phyloP scores from a whole-genome alignment of 2,329 filamentous ascomycete genomes.

The Botryotinia globosa region DNA sequence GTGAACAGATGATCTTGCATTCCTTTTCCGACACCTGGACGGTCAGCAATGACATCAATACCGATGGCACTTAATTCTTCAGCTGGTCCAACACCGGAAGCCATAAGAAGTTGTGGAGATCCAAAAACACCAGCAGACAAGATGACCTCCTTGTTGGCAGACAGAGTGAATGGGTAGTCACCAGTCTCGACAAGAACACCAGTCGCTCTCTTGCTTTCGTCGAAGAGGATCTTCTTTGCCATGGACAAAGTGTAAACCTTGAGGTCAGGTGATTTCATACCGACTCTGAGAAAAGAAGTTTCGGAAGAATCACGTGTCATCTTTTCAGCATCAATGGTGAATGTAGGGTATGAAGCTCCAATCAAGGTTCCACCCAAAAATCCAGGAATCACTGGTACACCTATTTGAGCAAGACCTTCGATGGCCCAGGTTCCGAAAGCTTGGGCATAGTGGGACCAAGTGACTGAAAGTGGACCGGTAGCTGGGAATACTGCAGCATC shows the following conservation, averaged over 20 bases:
- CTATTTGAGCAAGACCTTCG: slow-evolving; percentile 41
- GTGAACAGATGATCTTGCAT: slow-evolving; percentile 43
- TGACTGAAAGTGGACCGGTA: slow-evolving; percentile 42
- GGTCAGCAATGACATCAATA: slow-evolving; percentile 46
- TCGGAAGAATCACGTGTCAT: slow-evolving; percentile 40
- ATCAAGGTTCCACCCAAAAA: slow-evolving; percentile 44
- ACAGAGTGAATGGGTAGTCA: slow-evolving; percentile 14
- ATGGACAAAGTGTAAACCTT: slow-evolving; percentile 43
- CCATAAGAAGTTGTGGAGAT: slow-evolving; percentile 49
- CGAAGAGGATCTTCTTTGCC: slow-evolving; percentile 47
- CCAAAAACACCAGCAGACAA: slow-evolving; percentile 49
- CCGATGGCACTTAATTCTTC: slow-evolving; percentile 43
- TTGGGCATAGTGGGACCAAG: slow-evolving; percentile 43
- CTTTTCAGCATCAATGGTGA: slow-evolving; percentile 36
- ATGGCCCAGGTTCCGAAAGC: slow-evolving; percentile 33
- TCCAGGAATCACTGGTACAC: slow-evolving; percentile 36
- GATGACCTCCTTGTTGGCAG: slow-evolving; percentile 37
- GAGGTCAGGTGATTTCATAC: slow-evolving; percentile 28
- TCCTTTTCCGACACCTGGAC: slow-evolving; percentile 50
- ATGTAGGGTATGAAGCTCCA: slow-evolving; percentile 40
- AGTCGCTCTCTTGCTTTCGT: slow-evolving; percentile 41
- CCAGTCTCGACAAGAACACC: slow-evolving; percentile 40
- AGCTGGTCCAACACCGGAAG: slow-evolving; percentile 46
- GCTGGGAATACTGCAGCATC: slow-evolving; percentile 33
- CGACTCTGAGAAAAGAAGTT: slow-evolving; percentile 38